These are phyloP conservation scores for Pedinophyceae sp. DNA, from an alignment of 139 green algal genomes.

Conservation along the genomic window DNA sequence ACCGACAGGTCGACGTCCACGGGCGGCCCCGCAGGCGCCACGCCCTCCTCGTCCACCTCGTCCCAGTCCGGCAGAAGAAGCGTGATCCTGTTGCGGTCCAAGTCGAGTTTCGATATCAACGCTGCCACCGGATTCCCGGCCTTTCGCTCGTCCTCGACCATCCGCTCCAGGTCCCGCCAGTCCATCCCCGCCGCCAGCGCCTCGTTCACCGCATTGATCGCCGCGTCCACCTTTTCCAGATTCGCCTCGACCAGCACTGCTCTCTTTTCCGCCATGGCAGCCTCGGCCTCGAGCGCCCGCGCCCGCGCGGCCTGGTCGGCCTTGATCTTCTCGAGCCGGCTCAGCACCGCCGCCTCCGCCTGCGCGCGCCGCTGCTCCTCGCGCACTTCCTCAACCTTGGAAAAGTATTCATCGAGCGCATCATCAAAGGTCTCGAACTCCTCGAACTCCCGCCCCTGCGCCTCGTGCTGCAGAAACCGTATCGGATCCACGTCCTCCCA, in stretches of 20 bases:
- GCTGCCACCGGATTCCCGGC: constrained; percentile 36
- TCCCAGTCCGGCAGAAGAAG: constrained; percentile 60
- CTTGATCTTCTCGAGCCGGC: constrained; percentile 60
- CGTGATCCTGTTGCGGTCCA: constrained; percentile 59
- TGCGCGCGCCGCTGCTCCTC: constrained; percentile 26
- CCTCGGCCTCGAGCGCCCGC: constrained; percentile 41
- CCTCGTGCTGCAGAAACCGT: constrained; percentile 36
- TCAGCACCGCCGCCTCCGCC: constrained; percentile 37
- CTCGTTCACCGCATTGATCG: constrained; percentile 60
- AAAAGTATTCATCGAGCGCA: constrained; percentile 81
- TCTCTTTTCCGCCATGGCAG: constrained; percentile 26
- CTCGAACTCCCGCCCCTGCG: constrained; percentile 2
- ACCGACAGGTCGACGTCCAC: constrained; percentile 68
- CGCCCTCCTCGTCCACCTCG: constrained; percentile 26
- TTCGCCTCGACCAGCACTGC: constrained; percentile 74
- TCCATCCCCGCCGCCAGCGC: constrained; percentile 69
- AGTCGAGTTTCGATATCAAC: constrained; percentile 53
- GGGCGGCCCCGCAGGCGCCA: background rate
- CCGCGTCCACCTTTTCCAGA: constrained; percentile 64
- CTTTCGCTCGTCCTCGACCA: constrained; percentile 32
- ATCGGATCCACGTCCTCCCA: constrained; percentile 69
- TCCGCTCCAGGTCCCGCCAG: constrained; percentile 64
- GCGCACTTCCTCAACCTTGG: constrained; percentile 64
- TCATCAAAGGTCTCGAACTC: constrained; percentile 68
- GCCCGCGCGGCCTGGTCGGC: constrained; percentile 48